Conservation (phyloP, 1,139 yeast species). For the Suhomyces atakaporum region DNA sequence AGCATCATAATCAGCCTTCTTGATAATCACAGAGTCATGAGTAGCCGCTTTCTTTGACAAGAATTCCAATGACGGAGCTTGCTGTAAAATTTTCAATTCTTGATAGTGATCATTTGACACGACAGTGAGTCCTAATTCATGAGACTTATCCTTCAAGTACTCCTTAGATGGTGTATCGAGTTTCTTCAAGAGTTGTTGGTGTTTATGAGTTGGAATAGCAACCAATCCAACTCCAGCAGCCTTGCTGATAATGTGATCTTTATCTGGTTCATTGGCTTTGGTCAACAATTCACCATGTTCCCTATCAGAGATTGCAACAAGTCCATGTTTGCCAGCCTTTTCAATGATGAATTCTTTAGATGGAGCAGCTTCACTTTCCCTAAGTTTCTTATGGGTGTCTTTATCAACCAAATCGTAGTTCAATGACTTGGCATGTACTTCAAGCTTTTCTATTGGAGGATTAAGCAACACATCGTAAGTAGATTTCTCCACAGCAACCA, state of each 20-base stretch:
- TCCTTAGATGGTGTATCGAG: conserved; percentile 16
- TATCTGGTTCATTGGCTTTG: conserved; percentile 34
- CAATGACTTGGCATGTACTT: conserved; percentile 11
- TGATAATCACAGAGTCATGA: conserved; percentile 11
- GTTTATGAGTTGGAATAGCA: conserved; percentile 19
- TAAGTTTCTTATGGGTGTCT: conserved; percentile 9
- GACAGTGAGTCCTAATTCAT: conserved; percentile 6
- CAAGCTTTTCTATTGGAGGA: conserved; percentile 13
- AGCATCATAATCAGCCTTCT: conserved; percentile 14
- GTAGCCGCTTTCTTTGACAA: conserved; percentile 11
- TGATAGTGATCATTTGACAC: conserved; percentile 14
- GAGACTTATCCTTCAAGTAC: conserved; percentile 17
- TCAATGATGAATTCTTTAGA: conserved; percentile 16
- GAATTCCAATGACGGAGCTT: conserved; percentile 22
- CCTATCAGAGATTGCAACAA: conserved; percentile 15
- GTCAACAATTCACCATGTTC: conserved; percentile 24
- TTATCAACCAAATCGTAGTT: conserved; percentile 14
- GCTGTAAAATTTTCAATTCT: conserved; percentile 12
- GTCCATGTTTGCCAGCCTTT: conserved; percentile 21
- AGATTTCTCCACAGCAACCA: conserved; percentile 9
- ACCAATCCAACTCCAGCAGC: conserved; percentile 31
- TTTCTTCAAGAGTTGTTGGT: conserved; percentile 14
- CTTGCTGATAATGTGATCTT: conserved; percentile 33
- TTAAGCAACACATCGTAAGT: conserved; percentile 12
- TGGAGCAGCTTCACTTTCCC: conserved; percentile 11